Base-by-base conservation (phyloP, 1,284 basidiomycete genomes). In the Takashimella koratensis region DNA sequence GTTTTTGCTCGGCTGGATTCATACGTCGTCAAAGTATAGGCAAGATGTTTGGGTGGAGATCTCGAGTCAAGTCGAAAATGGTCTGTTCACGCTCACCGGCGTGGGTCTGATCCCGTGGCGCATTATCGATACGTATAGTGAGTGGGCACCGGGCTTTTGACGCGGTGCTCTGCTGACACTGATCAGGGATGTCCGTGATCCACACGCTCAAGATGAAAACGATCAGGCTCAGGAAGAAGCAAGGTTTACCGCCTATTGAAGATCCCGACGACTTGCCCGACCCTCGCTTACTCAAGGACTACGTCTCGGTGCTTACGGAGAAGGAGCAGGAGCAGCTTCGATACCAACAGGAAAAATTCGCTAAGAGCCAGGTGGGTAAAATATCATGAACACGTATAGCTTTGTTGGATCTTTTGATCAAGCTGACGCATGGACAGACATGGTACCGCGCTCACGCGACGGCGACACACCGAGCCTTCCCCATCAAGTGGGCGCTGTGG, bases 381-480 rank as follows among this genome's bases (percentile, higher is more conserved):
- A 13, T 43, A n/a, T 10, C 20, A 12, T 20, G 3, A 27, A 25
- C 40, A 22, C 20, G 5, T 39, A 2, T n/a, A n/a, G n/a, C n/a
- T n/a, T n/a, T n/a, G n/a, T n/a, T n/a, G n/a, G n/a, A n/a, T n/a
- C n/a, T n/a, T n/a, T n/a, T n/a, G n/a, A 1, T n/a, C 11, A 4
- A 24, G 26, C 47, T 52, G 21, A 52, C 50, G n/a, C 8, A n/a
- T n/a, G n/a, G n/a, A n/a, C 83, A 88, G 75, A 90, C 88, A 0
- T 94, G 90, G 88, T 94, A 94, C 73, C 79, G 87, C 41, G 84
- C 89, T 5, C 88, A 92, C 71, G 89, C 87, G 41, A 92, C 88
- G 4, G 84, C 86, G 52, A 91, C 90, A 0, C 90, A 93, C 70
- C 78, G 85, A 47, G 88, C 89, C 4, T 92, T 92, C 71, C 86